Evolutionary conservation across 1,284 basidiomycete genomes (phyloP).

Genomic region (Kalmanozyma brasiliensis): DNA sequence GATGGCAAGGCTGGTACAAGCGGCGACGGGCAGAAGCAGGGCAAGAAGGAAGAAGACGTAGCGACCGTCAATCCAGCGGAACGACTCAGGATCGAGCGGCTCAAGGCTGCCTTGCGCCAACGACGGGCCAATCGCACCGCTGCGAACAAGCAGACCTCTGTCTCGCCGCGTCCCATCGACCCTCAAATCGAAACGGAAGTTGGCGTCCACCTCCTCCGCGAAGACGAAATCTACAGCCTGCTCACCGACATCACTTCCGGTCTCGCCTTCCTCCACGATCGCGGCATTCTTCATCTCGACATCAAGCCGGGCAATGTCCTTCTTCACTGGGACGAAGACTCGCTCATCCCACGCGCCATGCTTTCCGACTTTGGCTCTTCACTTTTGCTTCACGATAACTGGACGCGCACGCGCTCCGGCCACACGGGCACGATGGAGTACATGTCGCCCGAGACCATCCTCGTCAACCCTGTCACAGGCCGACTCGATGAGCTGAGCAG

Average conservation of each 20-base stretch:
- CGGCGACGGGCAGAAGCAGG: no score
- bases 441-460: slow-evolving; percentile 81
- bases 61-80: background rate
- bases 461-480: slow-evolving; percentile 70
- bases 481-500: slow-evolving; percentile 80
- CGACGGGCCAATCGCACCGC: slow-evolving; percentile 24
- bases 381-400: slow-evolving; percentile 55
- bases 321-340: slow-evolving; percentile 89
- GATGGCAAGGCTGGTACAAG: background rate
- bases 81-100: slow-evolving; percentile 30
- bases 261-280: slow-evolving; percentile 60
- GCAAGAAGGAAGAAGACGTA: background rate
- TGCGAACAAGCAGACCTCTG: no score
- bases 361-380: slow-evolving; percentile 94
- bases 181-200: slow-evolving; percentile 5
- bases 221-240: slow-evolving; percentile 61
- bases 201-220: slow-evolving; percentile 58
- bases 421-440: slow-evolving; percentile 88
- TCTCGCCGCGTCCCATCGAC: background rate
- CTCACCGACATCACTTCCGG: slow-evolving; percentile 59
- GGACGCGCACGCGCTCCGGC: slow-evolving; percentile 72
- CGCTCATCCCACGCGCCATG: slow-evolving; percentile 80
- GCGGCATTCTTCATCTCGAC: slow-evolving; percentile 82
- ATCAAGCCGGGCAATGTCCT: slow-evolving; percentile 92
- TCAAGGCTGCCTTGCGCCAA: slow-evolving; percentile 50